These are phyloP conservation scores for Haplographium delicatum DNA, from an alignment of 495 filamentous ascomycete genomes.

Conservation along the genomic window DNA sequence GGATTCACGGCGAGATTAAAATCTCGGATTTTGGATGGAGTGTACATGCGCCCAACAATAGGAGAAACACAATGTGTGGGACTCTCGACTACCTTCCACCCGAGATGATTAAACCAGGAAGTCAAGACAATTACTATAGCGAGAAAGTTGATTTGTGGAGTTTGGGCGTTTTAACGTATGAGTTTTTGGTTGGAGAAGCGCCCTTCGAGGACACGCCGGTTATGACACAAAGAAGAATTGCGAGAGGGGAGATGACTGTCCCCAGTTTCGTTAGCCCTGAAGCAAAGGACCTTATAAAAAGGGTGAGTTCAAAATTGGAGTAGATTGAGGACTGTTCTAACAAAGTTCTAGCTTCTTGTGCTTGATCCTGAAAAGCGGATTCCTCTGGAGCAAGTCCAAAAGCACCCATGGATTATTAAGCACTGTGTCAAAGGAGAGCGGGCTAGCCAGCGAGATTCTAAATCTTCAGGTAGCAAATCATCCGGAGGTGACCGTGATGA, in stretches of 20 bases:
- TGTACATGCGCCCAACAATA: slow-evolving; percentile 93
- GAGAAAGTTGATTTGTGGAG: slow-evolving; percentile 98
- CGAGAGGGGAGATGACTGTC: slow-evolving; percentile 84
- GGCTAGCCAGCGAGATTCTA: slow-evolving; percentile 44
- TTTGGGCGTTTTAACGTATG: slow-evolving; percentile 90
- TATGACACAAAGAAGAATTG: slow-evolving; percentile 91
- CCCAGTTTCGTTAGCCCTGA: slow-evolving; percentile 87
- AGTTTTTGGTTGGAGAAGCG: slow-evolving; percentile 92
- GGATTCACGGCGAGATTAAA: slow-evolving; percentile 97
- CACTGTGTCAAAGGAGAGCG: slow-evolving; percentile 81
- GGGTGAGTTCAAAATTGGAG: no score
- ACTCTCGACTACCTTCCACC: slow-evolving; percentile 96
- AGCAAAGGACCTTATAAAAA: slow-evolving; percentile 87
- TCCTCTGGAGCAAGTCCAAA: slow-evolving; percentile 79
- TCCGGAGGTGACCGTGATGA: slow-evolving; percentile 16
- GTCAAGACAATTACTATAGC: slow-evolving; percentile 77
- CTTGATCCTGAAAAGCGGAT: slow-evolving; percentile 93
- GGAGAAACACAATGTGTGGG: slow-evolving; percentile 92
- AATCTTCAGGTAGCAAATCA: slow-evolving; percentile 24
- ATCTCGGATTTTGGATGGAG: slow-evolving; percentile 98
- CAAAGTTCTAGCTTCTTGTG: slow-evolving; percentile 66
- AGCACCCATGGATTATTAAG: slow-evolving; percentile 95
- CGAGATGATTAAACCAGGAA: slow-evolving; percentile 86
- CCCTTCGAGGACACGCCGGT: slow-evolving; percentile 94
- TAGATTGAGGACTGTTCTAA: neutral